Evolutionary conservation across 2,329 filamentous ascomycete genomes (phyloP), one percentile per base, ranked within the genome.

Genomic region (Pseudogymnoascus sp.): DNA sequence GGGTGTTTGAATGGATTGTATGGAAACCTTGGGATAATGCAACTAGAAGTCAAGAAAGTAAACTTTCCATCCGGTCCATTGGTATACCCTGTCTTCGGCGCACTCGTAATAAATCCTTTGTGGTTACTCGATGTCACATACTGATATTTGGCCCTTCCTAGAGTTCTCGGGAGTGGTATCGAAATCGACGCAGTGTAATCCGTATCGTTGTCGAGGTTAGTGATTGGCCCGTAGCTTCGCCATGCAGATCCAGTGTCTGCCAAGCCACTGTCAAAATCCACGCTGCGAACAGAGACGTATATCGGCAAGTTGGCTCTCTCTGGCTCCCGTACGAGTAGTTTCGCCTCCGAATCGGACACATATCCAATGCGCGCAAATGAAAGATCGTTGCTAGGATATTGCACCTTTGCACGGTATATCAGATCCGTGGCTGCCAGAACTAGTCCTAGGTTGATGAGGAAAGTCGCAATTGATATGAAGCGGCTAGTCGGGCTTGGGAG

Each of bases 31-130:
- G 89, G 88, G 70, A 97, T 90, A 71, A 97, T 91, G 76, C 95
- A 99, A 44, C 91, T 96, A 0, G 91, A 95, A 3, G 93, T 91
- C 7, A 97, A 77, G 73, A 99, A 99, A 0, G 91, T 96, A 70
- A 96, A 93, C 64, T 86, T 87, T 42, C 87, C 87, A 60, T 86
- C 82, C 47, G 82, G 81, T 4, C 82, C 79, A 15, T 80, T 77
- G 0, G 86, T 83, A 1, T 83, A 79, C 10, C 92, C 91, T 0
- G 86, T 78, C 36, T 81, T 83, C 0, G 93, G 91, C 1, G 92
- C 88, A 0, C 91, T 87, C 3, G 83, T 84, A 71, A 99, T 96
- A 67, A 86, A 86, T 57, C 95, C 95, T 0, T 86, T 87, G 70
- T 93, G 88, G 72, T 95, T 93, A 73, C 95, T 96, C 0, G 92